Base-by-base conservation (phyloP, 2,329 filamentous ascomycete genomes). In the Penicillium brasilianum region DNA sequence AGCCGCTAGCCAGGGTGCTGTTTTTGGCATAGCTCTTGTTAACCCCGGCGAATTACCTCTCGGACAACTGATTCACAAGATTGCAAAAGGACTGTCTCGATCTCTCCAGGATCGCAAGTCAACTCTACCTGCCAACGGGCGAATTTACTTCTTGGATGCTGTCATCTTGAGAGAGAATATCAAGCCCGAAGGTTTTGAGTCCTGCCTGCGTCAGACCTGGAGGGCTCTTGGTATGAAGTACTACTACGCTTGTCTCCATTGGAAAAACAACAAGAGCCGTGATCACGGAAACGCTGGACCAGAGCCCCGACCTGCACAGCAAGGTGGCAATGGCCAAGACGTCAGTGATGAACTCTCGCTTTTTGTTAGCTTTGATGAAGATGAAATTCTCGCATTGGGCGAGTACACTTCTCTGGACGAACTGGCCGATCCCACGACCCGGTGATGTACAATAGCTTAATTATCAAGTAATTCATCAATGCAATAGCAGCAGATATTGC, bases 91-190 rank as follows among this genome's bases (percentile, higher is more conserved):
- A 2, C 51, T 73, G 52, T 63, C 59, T 52, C 48, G 58, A 2
- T 18, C 30, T 4, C 44, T 72, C 7, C 43, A 59, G 10, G 18
- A 30, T 20, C 49, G 28, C n/a, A 20, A 46, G 10, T 16, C 41
- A 14, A 14, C 13, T 1, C 51, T 60, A 2, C 60, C 68, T 7
- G 32, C 37, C 13, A 58, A 43, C 2, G 77, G 74, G 16, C 72
- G 68, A 28, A 68, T 79, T 4, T 70, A 78, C 44, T 69, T 80
- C 48, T 68, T 79, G 11, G 65, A 73, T 43, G 66, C 67, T 16
- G 65, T 56, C 8, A 61, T 77, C 18, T 51, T 74, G 13, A 34
- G 54, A 20, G 61, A 66, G 20, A 43, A 55, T 9, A 49, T 60
- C 11, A 56, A 58, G 1, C 56, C 66, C 16, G 62, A 64, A 0